phyloP scores from a whole-genome alignment of 108 stramenopile genomes.

The Pseudonitzschia delicatissima region DNA sequence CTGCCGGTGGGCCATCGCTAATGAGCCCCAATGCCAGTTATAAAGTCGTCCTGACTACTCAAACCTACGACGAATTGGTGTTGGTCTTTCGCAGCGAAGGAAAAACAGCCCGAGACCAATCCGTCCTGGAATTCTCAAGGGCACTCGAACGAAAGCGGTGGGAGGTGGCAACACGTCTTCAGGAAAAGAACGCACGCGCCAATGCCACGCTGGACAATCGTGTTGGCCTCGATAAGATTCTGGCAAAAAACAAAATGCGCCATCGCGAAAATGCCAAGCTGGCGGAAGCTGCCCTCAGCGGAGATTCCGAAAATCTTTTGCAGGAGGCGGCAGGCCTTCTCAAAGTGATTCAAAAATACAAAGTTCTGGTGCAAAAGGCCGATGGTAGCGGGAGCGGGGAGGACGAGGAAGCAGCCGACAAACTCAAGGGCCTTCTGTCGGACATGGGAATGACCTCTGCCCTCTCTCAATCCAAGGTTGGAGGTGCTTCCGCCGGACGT shows the following conservation, averaged over 20 bases:
- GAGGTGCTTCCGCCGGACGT: not conserved
- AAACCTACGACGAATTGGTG: slow-evolving; percentile 59
- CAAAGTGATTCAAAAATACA: slow-evolving; percentile 76
- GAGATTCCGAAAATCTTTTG: slow-evolving; percentile 72
- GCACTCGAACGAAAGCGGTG: slow-evolving; percentile 67
- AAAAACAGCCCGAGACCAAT: slow-evolving; percentile 59
- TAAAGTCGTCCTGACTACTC: slow-evolving; percentile 48
- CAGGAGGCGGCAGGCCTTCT: slow-evolving; percentile 63
- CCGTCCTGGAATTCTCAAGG: slow-evolving; percentile 40
- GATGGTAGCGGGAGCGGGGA: slow-evolving; percentile 15
- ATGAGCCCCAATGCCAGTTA: slow-evolving; percentile 37
- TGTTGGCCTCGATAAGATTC: slow-evolving; percentile 73
- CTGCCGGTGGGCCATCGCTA: slow-evolving; percentile 48
- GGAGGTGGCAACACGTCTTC: slow-evolving; percentile 44
- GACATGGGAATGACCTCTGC: slow-evolving; percentile 96
- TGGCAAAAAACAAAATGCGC: slow-evolving; percentile 55
- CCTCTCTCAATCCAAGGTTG: slow-evolving; percentile 68
- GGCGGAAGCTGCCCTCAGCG: slow-evolving; percentile 60
- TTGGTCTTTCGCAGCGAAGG: slow-evolving; percentile 40
- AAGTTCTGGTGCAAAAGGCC: slow-evolving; percentile 47
- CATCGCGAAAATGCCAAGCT: slow-evolving; percentile 64
- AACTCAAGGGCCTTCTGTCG: slow-evolving; percentile 60
- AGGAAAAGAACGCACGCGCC: slow-evolving; percentile 20
- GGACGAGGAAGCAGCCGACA: slow-evolving; percentile 44
- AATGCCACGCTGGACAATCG: slow-evolving; percentile 19